A percentile compares a stretch with the other conserved stretches of the same genome.
These are phyloP conservation scores for Talaromyces proteolyticus DNA, from an alignment of 495 filamentous ascomycete genomes.

Conservation along the genomic window DNA sequence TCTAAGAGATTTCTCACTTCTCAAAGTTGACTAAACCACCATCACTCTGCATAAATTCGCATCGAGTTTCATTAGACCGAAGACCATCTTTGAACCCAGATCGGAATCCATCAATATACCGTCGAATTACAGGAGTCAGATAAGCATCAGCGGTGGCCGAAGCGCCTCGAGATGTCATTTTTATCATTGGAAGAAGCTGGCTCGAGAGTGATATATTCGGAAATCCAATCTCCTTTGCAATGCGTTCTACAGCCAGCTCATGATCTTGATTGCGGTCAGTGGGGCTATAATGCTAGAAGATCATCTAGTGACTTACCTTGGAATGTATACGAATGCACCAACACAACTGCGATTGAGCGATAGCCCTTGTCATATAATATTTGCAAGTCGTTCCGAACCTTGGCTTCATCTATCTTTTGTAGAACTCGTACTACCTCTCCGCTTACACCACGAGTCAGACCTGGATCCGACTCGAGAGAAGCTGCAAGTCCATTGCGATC, in stretches of 20 bases:
- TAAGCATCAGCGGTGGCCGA: conserved; percentile 95
- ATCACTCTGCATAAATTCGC: conserved; percentile 54
- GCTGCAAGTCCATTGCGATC: conserved; percentile 61
- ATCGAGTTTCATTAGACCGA: conserved; percentile 38
- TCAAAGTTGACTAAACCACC: conserved; percentile 47
- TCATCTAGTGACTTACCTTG: conserved; percentile 8
- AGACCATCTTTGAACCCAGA: conserved; percentile 50
- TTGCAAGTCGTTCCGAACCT: conserved; percentile 34
- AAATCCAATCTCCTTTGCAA: conserved; percentile 45
- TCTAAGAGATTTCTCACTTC: conserved; percentile 8
- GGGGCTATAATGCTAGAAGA: not conserved
- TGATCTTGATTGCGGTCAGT: conserved; percentile 32
- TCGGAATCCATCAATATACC: conserved; percentile 88
- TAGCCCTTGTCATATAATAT: conserved; percentile 37
- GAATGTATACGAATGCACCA: conserved; percentile 49
- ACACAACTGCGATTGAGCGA: conserved; percentile 44
- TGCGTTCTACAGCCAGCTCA: conserved; percentile 37
- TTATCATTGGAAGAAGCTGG: conserved; percentile 81
- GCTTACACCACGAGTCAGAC: conserved; percentile 44
- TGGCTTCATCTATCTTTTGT: conserved; percentile 28
- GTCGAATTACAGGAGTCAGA: conserved; percentile 90
- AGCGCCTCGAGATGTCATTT: conserved; percentile 69
- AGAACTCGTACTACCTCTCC: conserved; percentile 47
- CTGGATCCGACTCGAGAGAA: conserved; percentile 19
- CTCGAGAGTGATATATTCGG: conserved; percentile 50